Evolutionary conservation across 495 filamentous ascomycete species (phyloP), one percentile per base, ranked within the genome.

Genomic region (Aspergillus homomorphus): DNA sequence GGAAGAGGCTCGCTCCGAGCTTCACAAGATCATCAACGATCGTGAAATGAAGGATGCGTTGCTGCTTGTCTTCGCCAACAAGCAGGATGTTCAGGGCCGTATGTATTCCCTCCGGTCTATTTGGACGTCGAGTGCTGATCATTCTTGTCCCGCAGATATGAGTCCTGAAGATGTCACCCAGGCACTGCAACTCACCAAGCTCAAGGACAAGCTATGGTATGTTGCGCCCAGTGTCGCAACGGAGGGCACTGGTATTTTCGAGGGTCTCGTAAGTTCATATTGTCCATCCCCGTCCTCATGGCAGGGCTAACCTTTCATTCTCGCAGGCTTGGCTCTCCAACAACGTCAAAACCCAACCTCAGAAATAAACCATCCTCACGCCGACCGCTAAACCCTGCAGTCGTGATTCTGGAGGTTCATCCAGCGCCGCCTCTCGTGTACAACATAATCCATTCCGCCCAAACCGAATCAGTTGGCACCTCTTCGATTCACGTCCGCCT

Each of bases 21-120:
- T 98, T 33, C 89, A 96, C 67, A 89, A 92, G 63, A 97, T 98
- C 67, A 96, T 98, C 70, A 89, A 92, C 66, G 94, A 98, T 68
- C 83, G 92, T 48, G 94, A 98, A 83, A 98, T 98, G 94, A 94
- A 92, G 76, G 94, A 98, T 69, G 90, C 91, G 22, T 75, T 97
- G 63, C 76, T 98, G 53, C 75, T 98, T 42, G 94, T 98, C 26
- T 96, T 98, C 73, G 95, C 95, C 22, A 98, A 98, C 75, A 98
- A 98, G 82, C 94, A 98, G 74, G 95, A 98, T 82, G 79, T 97
- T 53, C 72, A 71, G 41, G 90, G 88, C 64, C 90, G 93, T 97
- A 80, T 51, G 86, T 78, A 21, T 58, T 43, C 22, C 41, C 44
- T 24, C 43, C 22, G 18, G 38, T 33, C 23, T 33, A 24, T 23